A percentile compares a stretch with the other conserved stretches of the same genome.
Evolutionary conservation across 805 yeast species (phyloP).

Genomic region (Suhomyces kilbournensis): DNA sequence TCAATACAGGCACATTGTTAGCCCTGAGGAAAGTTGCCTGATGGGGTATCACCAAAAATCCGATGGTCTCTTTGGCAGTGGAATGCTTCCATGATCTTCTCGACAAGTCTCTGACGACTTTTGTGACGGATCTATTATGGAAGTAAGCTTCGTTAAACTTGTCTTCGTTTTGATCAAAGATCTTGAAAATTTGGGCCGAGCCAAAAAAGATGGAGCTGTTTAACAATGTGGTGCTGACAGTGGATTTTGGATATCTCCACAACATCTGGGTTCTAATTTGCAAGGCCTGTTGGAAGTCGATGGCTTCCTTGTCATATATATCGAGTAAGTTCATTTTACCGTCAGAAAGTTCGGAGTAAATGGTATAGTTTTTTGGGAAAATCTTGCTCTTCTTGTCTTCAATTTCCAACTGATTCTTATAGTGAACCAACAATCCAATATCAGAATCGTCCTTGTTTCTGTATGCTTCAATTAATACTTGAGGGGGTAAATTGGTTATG

Average conservation of each 20-base stretch:
- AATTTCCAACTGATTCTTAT: constrained; percentile 68
- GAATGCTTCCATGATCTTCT: constrained; percentile 90
- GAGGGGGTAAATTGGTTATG: constrained; percentile 89
- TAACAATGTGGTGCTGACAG: constrained; percentile 71
- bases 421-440: constrained; percentile 73
- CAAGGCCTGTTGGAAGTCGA: constrained; percentile 68
- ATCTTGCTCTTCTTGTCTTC: constrained; percentile 66
- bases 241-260: constrained; percentile 82
- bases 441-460: constrained; percentile 67
- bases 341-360: constrained; percentile 49
- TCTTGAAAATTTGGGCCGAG: constrained; percentile 45
- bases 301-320: constrained; percentile 63
- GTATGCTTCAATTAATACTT: constrained; percentile 78
- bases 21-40: constrained; percentile 71
- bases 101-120: constrained; percentile 80
- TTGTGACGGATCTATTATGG: constrained; percentile 51
- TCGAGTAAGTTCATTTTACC: constrained; percentile 61
- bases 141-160: constrained; percentile 37
- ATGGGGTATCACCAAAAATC: constrained; percentile 67
- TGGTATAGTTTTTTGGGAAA: constrained; percentile 64
- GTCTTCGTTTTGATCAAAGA: constrained; percentile 41
- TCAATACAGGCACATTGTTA: constrained; percentile 73
- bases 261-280: constrained; percentile 80
- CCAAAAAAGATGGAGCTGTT: constrained; percentile 64
- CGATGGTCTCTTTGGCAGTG: constrained; percentile 54